Evolutionary conservation across 1,139 yeast genomes (phyloP), one percentile per base, ranked within the genome.

Genomic region (Blastobotrys raffinosifermentans): DNA sequence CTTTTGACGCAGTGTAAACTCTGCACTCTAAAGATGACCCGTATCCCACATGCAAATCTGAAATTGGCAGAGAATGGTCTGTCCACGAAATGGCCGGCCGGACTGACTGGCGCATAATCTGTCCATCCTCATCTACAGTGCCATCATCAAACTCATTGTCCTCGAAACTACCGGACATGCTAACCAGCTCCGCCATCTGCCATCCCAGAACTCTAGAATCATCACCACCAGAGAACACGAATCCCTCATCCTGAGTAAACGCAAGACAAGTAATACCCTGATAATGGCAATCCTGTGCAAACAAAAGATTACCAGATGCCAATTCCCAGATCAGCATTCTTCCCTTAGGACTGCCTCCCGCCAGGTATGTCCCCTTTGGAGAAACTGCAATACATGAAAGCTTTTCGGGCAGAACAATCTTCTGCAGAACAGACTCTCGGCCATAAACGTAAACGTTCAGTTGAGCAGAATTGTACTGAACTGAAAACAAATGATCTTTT

Each of bases 311-410:
- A 1, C 98, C 96, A 3, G 93, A 80, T n/a, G 70, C 59, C 37
- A 86, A 54, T 50, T 85, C 96, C 97, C 98, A 91, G 3, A 89
- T 59, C 54, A 82, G 83, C 16, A 91, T 50, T 51, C 80, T 74
- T 10, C 97, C 98, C 11, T 80, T 55, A 35, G 91, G 70, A 37
- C 87, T 85, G 46, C 84, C 94, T 2, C 75, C 80, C 8, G 80
- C 70, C 26, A 89, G 62, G 77, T 85, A 85, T 10, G 49, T 49
- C 3, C 56, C 58, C 37, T 69, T 72, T 11, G 69, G 69, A 11
- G 73, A 65, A 2, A 73, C 51, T 0, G 73, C 69, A 38, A 91
- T 56, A 54, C 85, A 75, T 10, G 72, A 61, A 32, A 89, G 61
- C 39, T 75, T 77, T 58, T 86, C 97, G 0, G 97, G 96, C 9